Conservation (phyloP, 768 basidiomycete genomes). For the Naganishia friedmannii region DNA sequence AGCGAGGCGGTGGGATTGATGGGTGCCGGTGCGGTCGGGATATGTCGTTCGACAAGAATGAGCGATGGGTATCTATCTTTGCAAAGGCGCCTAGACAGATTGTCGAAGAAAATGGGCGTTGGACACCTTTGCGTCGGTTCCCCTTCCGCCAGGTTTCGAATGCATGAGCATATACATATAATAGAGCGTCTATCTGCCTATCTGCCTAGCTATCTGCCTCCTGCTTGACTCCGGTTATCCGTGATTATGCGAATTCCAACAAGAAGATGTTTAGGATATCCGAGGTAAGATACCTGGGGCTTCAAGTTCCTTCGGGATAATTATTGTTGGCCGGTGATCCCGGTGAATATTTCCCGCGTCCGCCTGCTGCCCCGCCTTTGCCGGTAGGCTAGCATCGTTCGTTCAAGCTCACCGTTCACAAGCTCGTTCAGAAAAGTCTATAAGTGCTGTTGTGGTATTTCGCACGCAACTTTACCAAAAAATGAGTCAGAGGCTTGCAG, state of each 20-base stretch:
- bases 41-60: background rate
- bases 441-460: too few species aligned
- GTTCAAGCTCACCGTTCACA: too few species aligned
- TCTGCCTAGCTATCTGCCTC: background rate
- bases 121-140: background rate
- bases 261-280: background rate
- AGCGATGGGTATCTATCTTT: background rate
- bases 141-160: background rate
- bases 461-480: too few species aligned
- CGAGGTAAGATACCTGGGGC: background rate
- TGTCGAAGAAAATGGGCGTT: background rate
- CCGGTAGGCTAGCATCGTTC: too few species aligned
- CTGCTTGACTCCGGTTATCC: constrained; percentile 3
- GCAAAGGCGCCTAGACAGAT: background rate
- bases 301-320: background rate
- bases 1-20: background rate
- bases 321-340: too few species aligned
- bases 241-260: constrained; percentile 1
- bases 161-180: background rate
- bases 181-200: background rate
- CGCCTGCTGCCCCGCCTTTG: too few species aligned
- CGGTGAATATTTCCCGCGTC: too few species aligned
- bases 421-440: too few species aligned
- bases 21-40: background rate
- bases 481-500: too few species aligned